A percentile compares a stretch with the other conserved stretches of the same genome.
Evolutionary conservation across 176 grass and related monocot species (phyloP).

Genomic region (Zea luxurians): DNA sequence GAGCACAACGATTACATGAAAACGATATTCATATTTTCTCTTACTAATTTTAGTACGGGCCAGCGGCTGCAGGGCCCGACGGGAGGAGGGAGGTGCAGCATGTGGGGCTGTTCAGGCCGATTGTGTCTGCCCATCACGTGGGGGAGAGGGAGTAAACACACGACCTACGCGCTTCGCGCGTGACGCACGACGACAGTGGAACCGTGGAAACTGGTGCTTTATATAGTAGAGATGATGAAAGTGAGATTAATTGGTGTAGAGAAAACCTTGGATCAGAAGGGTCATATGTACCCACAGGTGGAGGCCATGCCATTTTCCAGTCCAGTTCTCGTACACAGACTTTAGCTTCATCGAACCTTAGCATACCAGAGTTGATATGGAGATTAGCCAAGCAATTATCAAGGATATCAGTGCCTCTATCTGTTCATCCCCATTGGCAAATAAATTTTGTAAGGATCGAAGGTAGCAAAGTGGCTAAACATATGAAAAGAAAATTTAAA

Average conservation of each 20-base stretch:
- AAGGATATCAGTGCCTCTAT: constrained; percentile 66
- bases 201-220: too few species aligned
- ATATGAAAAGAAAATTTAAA: background rate
- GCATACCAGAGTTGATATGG: constrained; percentile 51
- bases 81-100: too few species aligned
- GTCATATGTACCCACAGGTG: constrained; percentile 36
- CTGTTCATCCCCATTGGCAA: constrained; percentile 48
- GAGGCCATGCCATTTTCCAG: constrained; percentile 75
- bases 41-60: too few species aligned
- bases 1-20: too few species aligned
- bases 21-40: too few species aligned
- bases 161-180: too few species aligned
- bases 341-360: constrained; percentile 60
- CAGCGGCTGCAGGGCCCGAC: too few species aligned
- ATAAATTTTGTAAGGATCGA: constrained; percentile 17
- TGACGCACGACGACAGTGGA: too few species aligned
- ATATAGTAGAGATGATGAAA: background rate
- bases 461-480: background rate
- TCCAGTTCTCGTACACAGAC: constrained; percentile 68
- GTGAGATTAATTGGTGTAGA: background rate
- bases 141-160: too few species aligned
- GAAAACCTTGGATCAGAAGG: constrained; percentile 55
- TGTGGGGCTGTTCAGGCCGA: too few species aligned
- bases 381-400: constrained; percentile 77
- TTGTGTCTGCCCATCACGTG: too few species aligned